Base-by-base conservation (phyloP, 257 asterid species). In the Solanum clarkiae region DNA sequence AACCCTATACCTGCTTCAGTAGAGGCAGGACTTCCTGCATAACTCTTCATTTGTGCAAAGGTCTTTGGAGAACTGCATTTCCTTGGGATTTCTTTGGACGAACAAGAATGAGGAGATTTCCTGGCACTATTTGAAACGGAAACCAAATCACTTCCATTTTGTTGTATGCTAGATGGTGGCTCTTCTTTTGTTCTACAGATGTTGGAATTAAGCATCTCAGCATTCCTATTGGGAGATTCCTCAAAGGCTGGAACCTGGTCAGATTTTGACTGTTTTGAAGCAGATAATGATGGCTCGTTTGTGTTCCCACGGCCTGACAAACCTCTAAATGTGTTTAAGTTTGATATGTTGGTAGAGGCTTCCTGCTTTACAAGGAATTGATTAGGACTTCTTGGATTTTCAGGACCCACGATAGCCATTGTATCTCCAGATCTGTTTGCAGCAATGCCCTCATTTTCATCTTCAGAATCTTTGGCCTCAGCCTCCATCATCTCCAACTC, bases 381-480 rank as follows among this genome's bases (percentile, higher is more conserved):
- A 83, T 86, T 80, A 60, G 87, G 75, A 77, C 65, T 88, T 86
- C 16, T 88, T 75, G 87, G 81, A 62, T 83, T 86, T 68, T 70
- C 91, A 80, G 93, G 94, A 88, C 89, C 87, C 65, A 65, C 60
- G 32, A 88, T 84, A 55, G 40, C 83, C 55, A 86, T 90, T 82
- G 88, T 90, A 51, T 89, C 91, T 53, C 81, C 71, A 36, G 84
- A 82, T 71, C 84, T 60, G 44, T 82, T 59, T 60, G 87, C 68
- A 86, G 91, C 87, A 70, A 88, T n/a, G 47, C 87, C 92, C 87
- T 95, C 95, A n/a, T 92, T 89, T 88, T 93, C 99, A 32, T 95
- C 98, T 88, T 97, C 98, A 7, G 99, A 97, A 91, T 97, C 99
- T 87, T 95, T 94, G 22, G 95, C 99, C 90, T 93, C 94, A 89